Evolutionary conservation across 75 land plant species (phyloP).

Genomic region (Cupressus sempervirens): DNA sequence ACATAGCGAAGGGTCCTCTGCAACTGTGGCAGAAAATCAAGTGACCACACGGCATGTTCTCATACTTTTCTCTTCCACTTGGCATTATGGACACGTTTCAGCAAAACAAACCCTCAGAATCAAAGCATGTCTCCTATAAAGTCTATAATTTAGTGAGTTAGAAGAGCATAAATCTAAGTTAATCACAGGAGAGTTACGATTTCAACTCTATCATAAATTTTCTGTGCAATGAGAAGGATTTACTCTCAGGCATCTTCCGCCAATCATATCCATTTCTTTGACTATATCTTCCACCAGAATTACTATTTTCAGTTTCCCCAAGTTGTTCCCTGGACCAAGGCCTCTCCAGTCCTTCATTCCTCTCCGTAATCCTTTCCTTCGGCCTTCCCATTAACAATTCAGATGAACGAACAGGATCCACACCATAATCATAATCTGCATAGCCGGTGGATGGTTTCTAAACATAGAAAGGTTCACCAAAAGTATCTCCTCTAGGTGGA

Average conservation of each 20-base stretch:
- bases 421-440: constrained; percentile 31
- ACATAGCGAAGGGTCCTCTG: too few species aligned
- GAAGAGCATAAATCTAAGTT: too few species aligned
- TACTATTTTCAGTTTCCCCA: constrained; percentile 11
- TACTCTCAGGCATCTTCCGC: constrained; percentile 14
- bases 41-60: too few species aligned
- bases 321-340: constrained; percentile 22
- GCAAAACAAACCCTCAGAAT: too few species aligned
- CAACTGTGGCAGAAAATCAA: too few species aligned
- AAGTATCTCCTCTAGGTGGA: constrained; percentile 27
- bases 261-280: constrained; percentile 55
- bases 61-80: too few species aligned
- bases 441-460: constrained; percentile 20
- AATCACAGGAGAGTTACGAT: too few species aligned
- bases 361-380: constrained; percentile 23
- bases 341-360: constrained; percentile 25
- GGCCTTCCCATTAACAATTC: constrained; percentile 25
- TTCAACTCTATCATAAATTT: too few species aligned
- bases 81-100: too few species aligned
- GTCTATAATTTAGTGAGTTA: too few species aligned
- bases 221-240: too few species aligned
- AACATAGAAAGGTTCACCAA: constrained; percentile 25
- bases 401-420: constrained; percentile 21
- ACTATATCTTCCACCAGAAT: constrained; percentile 12
- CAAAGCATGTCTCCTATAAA: too few species aligned